Evolutionary conservation across 2,329 filamentous ascomycete species (phyloP).

Genomic region (Tolypocladium paradoxum): DNA sequence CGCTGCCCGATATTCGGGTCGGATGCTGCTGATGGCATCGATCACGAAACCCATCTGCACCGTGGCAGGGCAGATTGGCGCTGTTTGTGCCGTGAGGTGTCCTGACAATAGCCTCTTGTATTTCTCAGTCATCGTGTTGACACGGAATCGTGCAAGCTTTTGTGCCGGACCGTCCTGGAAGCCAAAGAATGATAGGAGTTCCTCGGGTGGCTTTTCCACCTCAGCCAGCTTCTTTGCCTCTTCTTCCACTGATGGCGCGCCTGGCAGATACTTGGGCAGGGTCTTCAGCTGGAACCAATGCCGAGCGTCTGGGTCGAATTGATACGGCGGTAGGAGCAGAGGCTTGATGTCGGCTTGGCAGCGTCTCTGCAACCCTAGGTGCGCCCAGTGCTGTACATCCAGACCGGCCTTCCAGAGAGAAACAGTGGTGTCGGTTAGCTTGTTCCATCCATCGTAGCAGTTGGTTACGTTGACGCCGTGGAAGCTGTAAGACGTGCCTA

Average conservation of each 20-base stretch:
- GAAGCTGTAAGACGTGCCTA: neutral
- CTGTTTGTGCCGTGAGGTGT: slow-evolving; percentile 28
- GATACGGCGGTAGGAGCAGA: slow-evolving; percentile 27
- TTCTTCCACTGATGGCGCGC: slow-evolving; percentile 2
- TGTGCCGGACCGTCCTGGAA: neutral
- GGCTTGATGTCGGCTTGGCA: slow-evolving; percentile 3
- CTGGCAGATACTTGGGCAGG: neutral
- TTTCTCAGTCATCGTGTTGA: slow-evolving; percentile 25
- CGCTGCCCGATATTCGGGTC: slow-evolving; percentile 9
- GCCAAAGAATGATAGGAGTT: neutral
- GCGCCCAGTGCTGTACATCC: slow-evolving; percentile 24
- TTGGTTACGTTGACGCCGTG: slow-evolving; percentile 1
- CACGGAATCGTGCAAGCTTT: slow-evolving; percentile 22
- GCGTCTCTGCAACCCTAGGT: slow-evolving; percentile 16
- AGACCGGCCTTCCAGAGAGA: slow-evolving; percentile 29
- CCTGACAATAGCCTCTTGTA: slow-evolving; percentile 23
- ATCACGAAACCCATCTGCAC: slow-evolving; percentile 20
- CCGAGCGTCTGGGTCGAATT: slow-evolving; percentile 24
- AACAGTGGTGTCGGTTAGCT: slow-evolving; percentile 14
- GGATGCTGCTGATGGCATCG: slow-evolving; percentile 19
- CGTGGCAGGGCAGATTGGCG: slow-evolving; percentile 26
- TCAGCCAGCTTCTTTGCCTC: neutral
- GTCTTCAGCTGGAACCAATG: slow-evolving; percentile 27
- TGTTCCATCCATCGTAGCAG: neutral
- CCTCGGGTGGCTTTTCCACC: neutral